Conservation (phyloP, 148 eudicot species). For the Talinum fruticosum region DNA sequence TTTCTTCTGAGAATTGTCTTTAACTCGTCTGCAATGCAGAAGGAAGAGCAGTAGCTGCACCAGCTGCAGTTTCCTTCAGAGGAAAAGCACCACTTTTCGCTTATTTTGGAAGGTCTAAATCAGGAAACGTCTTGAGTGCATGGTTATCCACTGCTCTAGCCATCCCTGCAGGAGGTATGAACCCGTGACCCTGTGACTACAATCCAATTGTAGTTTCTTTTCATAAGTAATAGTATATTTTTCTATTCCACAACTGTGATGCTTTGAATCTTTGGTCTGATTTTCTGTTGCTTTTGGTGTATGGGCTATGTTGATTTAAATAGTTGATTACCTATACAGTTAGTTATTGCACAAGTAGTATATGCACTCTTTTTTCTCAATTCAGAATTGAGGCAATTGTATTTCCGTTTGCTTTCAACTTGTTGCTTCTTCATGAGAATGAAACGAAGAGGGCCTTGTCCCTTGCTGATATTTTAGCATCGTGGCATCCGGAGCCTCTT, state of each 20-base stretch:
- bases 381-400: background rate
- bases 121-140: constrained; percentile 44
- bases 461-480: constrained; percentile 33
- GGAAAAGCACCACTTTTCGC: constrained; percentile 57
- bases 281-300: background rate
- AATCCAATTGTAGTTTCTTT: background rate
- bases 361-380: background rate
- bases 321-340: background rate
- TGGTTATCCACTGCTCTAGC: constrained; percentile 76
- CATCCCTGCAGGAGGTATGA: constrained; percentile 85
- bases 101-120: constrained; percentile 43
- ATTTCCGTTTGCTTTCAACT: background rate
- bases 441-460: constrained; percentile 36
- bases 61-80: constrained; percentile 61
- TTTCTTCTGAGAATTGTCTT: background rate
- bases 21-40: constrained; percentile 36
- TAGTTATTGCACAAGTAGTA: background rate
- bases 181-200: background rate
- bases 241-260: background rate
- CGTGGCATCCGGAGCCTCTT: constrained; percentile 33
- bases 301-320: background rate
- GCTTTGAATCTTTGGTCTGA: background rate
- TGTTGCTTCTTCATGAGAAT: background rate
- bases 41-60: constrained; percentile 64
- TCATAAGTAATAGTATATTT: background rate